These are phyloP conservation scores for Globisporangium sylvaticum DNA, from an alignment of 352 stramenopile genomes.

Conservation along the genomic window DNA sequence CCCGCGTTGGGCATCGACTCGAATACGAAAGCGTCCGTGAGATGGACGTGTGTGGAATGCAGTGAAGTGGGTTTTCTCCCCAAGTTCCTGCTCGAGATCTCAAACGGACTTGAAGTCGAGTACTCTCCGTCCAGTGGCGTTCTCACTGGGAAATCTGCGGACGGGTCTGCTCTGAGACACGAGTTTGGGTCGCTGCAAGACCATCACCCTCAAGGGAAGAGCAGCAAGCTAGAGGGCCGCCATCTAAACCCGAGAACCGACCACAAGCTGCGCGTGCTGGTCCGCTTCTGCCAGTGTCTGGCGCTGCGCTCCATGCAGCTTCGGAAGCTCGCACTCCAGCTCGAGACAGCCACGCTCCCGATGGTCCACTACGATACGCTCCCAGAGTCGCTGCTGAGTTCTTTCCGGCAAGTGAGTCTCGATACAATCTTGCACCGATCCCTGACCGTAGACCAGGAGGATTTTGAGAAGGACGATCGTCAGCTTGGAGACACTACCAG, in stretches of 20 bases:
- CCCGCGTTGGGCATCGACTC: conserved; percentile 33
- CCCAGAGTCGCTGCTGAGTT: conserved; percentile 37
- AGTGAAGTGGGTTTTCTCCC: conserved; percentile 34
- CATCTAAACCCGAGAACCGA: not conserved
- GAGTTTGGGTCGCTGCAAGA: conserved; percentile 11
- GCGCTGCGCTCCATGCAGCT: conserved; percentile 46
- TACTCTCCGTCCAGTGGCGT: conserved; percentile 31
- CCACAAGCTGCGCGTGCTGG: conserved; percentile 21
- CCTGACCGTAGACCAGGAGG: conserved; percentile 2
- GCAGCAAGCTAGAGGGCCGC: not conserved
- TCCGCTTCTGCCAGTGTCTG: conserved; percentile 54
- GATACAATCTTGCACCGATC: conserved; percentile 10
- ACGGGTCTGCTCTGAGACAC: conserved; percentile 26
- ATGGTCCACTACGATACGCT: conserved; percentile 54
- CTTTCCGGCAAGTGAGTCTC: conserved; percentile 25
- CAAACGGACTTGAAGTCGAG: conserved; percentile 27
- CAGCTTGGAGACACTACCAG: not conserved
- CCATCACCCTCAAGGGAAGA: not conserved
- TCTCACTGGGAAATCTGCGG: conserved; percentile 19
- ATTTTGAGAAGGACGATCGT: not conserved
- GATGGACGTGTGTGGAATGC: conserved; percentile 48
- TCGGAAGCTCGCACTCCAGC: conserved; percentile 34
- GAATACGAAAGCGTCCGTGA: conserved; percentile 15
- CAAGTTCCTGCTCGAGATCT: conserved; percentile 36
- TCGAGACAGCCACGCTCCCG: conserved; percentile 32